Conservation (phyloP, 2,329 filamentous ascomycete species). For the Lecanicillium sp. region DNA sequence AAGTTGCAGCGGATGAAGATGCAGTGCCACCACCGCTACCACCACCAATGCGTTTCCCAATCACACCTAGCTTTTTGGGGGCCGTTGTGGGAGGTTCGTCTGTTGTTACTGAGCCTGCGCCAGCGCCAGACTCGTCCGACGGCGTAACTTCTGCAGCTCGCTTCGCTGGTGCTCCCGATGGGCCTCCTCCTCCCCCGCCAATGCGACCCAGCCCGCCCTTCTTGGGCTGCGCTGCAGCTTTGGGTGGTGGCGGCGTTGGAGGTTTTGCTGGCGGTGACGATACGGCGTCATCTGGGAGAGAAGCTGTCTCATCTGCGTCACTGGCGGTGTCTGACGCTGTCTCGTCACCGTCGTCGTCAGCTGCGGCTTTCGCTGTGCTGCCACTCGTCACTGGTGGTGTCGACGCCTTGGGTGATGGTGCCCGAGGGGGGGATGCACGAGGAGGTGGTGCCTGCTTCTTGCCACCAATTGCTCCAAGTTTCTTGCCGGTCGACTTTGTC, state of each 20-base stretch:
- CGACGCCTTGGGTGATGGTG: constrained; percentile 1
- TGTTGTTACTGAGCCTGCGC: constrained; percentile 11
- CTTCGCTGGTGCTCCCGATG: constrained; percentile 13
- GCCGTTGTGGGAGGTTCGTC: constrained; percentile 2
- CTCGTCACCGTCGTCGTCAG: constrained; percentile 15
- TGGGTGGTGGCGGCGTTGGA: constrained; percentile 16
- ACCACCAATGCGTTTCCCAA: constrained; percentile 21
- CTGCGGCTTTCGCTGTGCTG: constrained; percentile 5
- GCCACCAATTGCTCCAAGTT: constrained; percentile 28
- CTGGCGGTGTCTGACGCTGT: constrained; percentile 37
- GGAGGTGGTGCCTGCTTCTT: constrained; percentile 20
- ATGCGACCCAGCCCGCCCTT: constrained; percentile 33
- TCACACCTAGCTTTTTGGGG: constrained; percentile 22
- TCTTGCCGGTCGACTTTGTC: constrained; percentile 12
- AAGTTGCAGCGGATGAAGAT: neutral
- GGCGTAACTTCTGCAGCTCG: constrained; percentile 7
- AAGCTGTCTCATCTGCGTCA: constrained; percentile 18
- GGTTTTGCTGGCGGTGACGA: constrained; percentile 10
- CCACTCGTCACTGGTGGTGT: constrained; percentile 13
- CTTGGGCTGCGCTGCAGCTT: constrained; percentile 13
- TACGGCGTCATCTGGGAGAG: constrained; percentile 11
- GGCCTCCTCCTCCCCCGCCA: constrained; percentile 27
- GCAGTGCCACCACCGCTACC: neutral
- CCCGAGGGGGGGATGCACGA: neutral
- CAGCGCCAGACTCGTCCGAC: constrained; percentile 6